Conservation (phyloP, 202 grass and related monocot species). For the Musa balbisiana region DNA sequence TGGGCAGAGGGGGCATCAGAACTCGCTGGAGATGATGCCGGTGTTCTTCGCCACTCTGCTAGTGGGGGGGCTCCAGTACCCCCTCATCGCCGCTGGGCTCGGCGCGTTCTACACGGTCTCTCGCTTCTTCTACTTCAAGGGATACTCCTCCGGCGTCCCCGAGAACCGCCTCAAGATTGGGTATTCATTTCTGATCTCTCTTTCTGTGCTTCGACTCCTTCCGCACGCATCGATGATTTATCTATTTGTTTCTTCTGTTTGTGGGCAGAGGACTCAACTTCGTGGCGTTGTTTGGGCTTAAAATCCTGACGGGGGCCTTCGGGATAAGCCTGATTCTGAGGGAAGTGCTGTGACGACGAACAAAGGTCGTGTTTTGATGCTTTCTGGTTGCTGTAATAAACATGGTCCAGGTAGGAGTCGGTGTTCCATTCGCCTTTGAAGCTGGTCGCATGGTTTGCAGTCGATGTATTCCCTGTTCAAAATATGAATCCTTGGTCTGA, state of each 20-base stretch:
- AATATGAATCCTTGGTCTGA: no score
- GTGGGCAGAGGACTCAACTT: conserved; percentile 11
- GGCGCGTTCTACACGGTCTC: conserved; percentile 54
- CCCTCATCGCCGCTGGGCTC: conserved; percentile 48
- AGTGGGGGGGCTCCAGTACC: conserved; percentile 69
- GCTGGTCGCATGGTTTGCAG: no score
- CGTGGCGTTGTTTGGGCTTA: conserved; percentile 18
- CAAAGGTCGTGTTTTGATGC: not conserved
- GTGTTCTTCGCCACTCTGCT: conserved; percentile 78
- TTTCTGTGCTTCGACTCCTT: not conserved
- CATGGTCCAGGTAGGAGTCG: not conserved
- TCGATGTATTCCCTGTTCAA: no score
- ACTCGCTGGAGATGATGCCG: conserved; percentile 90
- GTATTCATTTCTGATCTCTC: conserved; percentile 27
- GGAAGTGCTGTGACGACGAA: conserved; percentile 4
- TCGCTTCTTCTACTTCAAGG: conserved; percentile 96
- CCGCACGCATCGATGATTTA: not conserved
- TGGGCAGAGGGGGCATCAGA: conserved; percentile 88
- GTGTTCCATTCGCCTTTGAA: not conserved
- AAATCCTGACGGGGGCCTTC: conserved; percentile 10
- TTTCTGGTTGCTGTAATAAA: not conserved
- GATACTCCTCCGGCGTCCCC: conserved; percentile 68
- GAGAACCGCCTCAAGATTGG: conserved; percentile 83
- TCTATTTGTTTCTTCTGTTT: not conserved
- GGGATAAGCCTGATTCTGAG: conserved; percentile 15